These are phyloP conservation scores for Trichomonascus vanleenenianus DNA, from an alignment of 805 yeast species.

Conservation along the genomic window DNA sequence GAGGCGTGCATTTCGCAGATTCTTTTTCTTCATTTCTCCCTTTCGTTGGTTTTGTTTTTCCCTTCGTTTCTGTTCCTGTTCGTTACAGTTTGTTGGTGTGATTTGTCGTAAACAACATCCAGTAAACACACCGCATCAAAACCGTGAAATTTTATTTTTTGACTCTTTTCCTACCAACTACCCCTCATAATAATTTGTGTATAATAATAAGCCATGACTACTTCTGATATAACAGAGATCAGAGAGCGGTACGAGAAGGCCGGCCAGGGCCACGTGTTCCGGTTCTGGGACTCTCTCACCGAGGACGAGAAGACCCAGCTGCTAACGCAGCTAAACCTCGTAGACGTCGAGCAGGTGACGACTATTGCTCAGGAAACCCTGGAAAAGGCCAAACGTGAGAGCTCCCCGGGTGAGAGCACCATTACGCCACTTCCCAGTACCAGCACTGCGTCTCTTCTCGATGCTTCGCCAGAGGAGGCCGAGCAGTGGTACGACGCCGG, in stretches of 20 bases:
- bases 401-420: slow-evolving; percentile 4
- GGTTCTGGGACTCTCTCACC: slow-evolving; percentile 28
- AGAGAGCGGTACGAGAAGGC: slow-evolving; percentile 23
- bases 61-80: background rate
- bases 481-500: slow-evolving; percentile 47
- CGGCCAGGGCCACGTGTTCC: slow-evolving; percentile 36
- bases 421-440: slow-evolving; percentile 26
- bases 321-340: slow-evolving; percentile 27
- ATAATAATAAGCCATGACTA: slow-evolving; percentile 13
- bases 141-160: too few relatives aligned
- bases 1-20: background rate
- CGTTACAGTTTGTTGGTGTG: background rate
- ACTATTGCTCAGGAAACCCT: slow-evolving; percentile 23
- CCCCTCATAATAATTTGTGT: too few relatives aligned
- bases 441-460: slow-evolving; percentile 26
- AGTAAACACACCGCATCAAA: too few relatives aligned
- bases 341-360: slow-evolving; percentile 30
- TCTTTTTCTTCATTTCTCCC: background rate
- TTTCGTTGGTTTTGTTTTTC: background rate
- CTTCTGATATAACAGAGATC: slow-evolving; percentile 13
- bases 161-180: too few relatives aligned
- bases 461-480: slow-evolving; percentile 27
- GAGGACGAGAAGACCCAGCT: slow-evolving; percentile 21
- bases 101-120: too few relatives aligned
- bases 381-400: slow-evolving; percentile 7